Evolutionary conservation across 805 yeast genomes (phyloP), one percentile per base, ranked within the genome.

Genomic region (Kuraishia hungarica): DNA sequence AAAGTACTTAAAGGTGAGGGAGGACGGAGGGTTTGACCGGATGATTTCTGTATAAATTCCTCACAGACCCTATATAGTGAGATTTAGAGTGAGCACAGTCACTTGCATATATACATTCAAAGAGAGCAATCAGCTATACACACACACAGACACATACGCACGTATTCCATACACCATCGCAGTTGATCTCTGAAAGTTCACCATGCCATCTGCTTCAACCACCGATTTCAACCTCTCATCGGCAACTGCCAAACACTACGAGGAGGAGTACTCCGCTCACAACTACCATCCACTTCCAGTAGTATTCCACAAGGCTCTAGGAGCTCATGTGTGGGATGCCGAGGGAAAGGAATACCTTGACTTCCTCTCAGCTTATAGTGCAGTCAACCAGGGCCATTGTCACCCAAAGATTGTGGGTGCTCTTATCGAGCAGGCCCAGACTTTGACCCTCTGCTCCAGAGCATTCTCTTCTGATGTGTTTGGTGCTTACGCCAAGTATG

Each of bases 251-350:
- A 74, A 74, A 58, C 75, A 80, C 54, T 83, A 80, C 73, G 97
- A 93, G 72, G 72, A 80, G 55, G 74, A 86, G 58, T 90, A 87
- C 74, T 89, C 97, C 52, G 98, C 98, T 29, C 97, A 92, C 75
- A 93, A 93, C 78, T 93, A 93, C 76, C 97, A 90, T 73, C 97
- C 98, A 53, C 75, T 93, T 59, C 98, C 98, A 13, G 97, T 93
- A 57, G 97, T 93, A 17, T 88, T 93, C 73, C 79, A 87, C 64
- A 84, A 79, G 65, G 98, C 96, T 17, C 60, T 69, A 57, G 98
- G 98, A 52, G 97, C 97, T 26, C 86, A 89, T 61, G 97, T 93
- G 22, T 93, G 97, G 97, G 98, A 93, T 70, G 97, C 97, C 7
- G 98, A 93, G 73, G 97, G 97, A 60, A 89, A 86, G 47, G 92